Base-by-base conservation (phyloP, 257 asterid genomes). In the Cinchona pubescens region DNA sequence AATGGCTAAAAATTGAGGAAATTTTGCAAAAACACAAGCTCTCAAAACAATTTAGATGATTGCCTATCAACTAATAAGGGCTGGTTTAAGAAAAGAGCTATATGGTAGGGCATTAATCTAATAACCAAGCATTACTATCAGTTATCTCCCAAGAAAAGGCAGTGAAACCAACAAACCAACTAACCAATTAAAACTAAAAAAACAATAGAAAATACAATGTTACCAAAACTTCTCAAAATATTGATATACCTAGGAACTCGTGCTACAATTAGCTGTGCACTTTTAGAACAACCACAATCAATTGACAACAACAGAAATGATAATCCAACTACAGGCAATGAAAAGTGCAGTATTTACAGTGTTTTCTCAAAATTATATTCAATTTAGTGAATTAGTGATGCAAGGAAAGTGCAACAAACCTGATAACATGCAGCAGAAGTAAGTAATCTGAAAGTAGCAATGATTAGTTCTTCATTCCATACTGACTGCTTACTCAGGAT, bases 401-500 rank as follows among this genome's bases (percentile, higher is more conserved):
- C 69, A 72, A 73, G 75, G 70, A 80, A 89, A 48, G 21, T 48
- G 53, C 21, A 48, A 48, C 5, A 16, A n/a, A 49, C 99, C 97
- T 92, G 96, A 85, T 83, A 79, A 43, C 64, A 82, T 64, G 98
- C 97, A 83, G 96, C 91, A 30, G 85, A 88, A 67, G 91, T 84
- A 74, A 95, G 90, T 85, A 95, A 78, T 76, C 84, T 80, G 83
- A 91, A 85, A 40, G 87, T 80, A 80, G 92, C 86, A 77, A 87
- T 75, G 68, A 80, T 42, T 71, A 92, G 90, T 73, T 95, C 93
- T 71, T 90, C 99, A 85, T 79, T 83, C 83, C 79, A 79, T 66
- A 80, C 77, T 40, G 86, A 77, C 79, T 88, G 88, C 86, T 89
- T 90, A 55, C 85, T 77, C 34, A 95, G 90, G 79, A 92, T 91